phyloP scores from a whole-genome alignment of 345 rosid genomes.

The Crucihimalaya himalaica region DNA sequence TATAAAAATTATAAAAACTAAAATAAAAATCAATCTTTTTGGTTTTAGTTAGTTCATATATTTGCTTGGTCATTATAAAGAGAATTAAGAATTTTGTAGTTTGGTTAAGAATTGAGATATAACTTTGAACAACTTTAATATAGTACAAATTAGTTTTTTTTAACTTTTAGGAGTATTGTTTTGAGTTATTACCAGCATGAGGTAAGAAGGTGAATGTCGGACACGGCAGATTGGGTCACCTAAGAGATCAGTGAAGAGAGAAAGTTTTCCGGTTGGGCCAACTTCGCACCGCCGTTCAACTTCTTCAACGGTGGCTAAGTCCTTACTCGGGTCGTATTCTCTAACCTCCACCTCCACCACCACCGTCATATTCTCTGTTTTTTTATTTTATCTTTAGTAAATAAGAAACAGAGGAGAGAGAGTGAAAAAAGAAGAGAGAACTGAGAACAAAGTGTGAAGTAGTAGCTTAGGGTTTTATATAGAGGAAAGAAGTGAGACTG shows the following conservation, averaged over 20 bases:
- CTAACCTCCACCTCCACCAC: slow-evolving; percentile 65
- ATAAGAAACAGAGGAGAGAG: slow-evolving; percentile 1
- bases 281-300: slow-evolving; percentile 90
- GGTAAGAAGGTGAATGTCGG: slow-evolving; percentile 95
- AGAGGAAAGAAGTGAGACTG: slow-evolving; percentile 29
- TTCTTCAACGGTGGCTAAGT: slow-evolving; percentile 58
- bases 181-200: slow-evolving; percentile 76
- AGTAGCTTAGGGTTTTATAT: slow-evolving; percentile 34
- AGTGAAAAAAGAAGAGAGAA: slow-evolving; percentile 1
- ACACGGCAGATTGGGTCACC: slow-evolving; percentile 97
- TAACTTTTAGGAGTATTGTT: background rate
- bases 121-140: background rate
- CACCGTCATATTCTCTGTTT: slow-evolving; percentile 29
- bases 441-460: slow-evolving; percentile 24
- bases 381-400: background rate
- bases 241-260: slow-evolving; percentile 91
- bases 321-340: slow-evolving; percentile 65
- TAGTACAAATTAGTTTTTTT: background rate
- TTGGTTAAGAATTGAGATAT: background rate
- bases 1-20: too few relatives aligned
- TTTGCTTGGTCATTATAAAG: background rate
- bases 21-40: background rate
- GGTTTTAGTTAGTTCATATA: background rate
- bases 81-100: background rate
- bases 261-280: slow-evolving; percentile 50